Base-by-base conservation (phyloP, 768 basidiomycete genomes). In the Sarcodon sp. region DNA sequence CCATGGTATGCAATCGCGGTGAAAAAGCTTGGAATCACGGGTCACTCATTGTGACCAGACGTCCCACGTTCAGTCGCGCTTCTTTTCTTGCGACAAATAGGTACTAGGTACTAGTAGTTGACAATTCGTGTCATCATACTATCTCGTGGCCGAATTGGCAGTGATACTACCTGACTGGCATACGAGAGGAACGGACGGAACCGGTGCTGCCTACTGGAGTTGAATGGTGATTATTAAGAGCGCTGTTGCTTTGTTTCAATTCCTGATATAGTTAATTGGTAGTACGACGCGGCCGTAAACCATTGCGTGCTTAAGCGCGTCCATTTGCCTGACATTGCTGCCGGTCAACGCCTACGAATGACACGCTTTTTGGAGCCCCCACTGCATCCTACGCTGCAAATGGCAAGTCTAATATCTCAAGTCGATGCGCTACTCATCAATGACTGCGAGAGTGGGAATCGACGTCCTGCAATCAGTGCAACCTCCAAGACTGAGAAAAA, bases 401-500 rank as follows among this genome's bases (percentile, higher is more conserved):
- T 41, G 39, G 39, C 27, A 13, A 13, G 21, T 27, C 4, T 27
- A 3, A 3, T 27, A 27, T 27, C 21, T 27, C 21, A 27, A 3
- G 21, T 27, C 21, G 21, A 27, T 4, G 21, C 21, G 21, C 21
- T 27, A 27, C 21, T 4, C 4, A 27, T 4, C 59, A 63, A 45
- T 63, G 62, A 56, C 51, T 64, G 27, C 59, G 59, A 27, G 62
- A 64, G 48, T 64, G 63, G 63, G 59, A 57, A 4, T 64, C 39
- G 60, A 63, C 37, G 58, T 64, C 48, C 48, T 58, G 3, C 36
- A 61, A 61, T 35, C 52, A 60, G 38, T 64, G 63, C 48, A 58
- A 62, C 46, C 53, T 64, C 32, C 52, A 58, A 12, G 48, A 57
- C 34, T 64, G 61, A 58, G 49, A 62, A 63, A 32, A 64, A 16